Base-by-base conservation (phyloP, 352 stramenopile genomes). In the Pseudoperonospora humuli region DNA sequence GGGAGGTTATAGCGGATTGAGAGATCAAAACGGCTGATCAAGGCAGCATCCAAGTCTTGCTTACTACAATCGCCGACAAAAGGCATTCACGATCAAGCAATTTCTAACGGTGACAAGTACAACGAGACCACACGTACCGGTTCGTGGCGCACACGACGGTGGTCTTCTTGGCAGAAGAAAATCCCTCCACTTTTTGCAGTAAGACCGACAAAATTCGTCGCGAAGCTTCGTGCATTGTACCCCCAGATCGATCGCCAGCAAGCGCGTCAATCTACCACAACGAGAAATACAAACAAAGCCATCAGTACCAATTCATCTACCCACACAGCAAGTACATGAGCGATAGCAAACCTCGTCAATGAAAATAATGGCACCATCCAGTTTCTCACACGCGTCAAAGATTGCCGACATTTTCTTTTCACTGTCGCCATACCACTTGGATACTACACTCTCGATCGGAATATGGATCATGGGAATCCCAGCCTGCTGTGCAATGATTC, bases 391-490 rank as follows among this genome's bases (percentile, higher is more conserved):
- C 0, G 85, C 79, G 35, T 97, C 88, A 58, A 97, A 95, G 34
- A 97, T 96, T n/a, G 80, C 61, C 35, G 79, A 88, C 67, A 97
- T 88, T 39, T 95, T 93, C 63, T 96, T 96, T 54, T 97, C 89
- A 67, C 86, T 96, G 46, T 97, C 90, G 14, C 90, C 90, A 40
- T 97, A 97, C 82, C 83, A 97, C 55, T 97, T 97, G 20, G 83
- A 95, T 26, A 96, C 84, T 35, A 97, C 80, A 47, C 75, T 95
- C 58, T 97, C 91, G 25, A 97, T 93, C 0, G 86, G 84, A 46
- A 97, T 86, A 45, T 96, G 88, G 39, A 97, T 89, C 75, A 97
- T 88, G 11, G 91, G 91, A 26, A 95, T 84, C 5, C 91, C 86
- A 10, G 85, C 86, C 61, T 96, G 78, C 46, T 90, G 79, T 8